phyloP scores from a whole-genome alignment of 495 filamentous ascomycete genomes.

The Neurospora sp. region DNA sequence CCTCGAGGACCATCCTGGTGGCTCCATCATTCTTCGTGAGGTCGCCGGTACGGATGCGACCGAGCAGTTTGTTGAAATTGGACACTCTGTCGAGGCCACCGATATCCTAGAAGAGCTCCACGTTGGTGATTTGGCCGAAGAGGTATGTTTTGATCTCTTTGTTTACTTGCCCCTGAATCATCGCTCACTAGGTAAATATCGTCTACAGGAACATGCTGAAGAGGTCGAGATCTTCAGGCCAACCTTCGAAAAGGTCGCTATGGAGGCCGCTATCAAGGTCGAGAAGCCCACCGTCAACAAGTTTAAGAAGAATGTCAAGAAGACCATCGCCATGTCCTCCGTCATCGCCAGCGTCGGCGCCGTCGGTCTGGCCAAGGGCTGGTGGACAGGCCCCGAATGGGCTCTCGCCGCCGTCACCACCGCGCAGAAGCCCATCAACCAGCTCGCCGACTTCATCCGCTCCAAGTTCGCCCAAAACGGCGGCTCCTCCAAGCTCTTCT shows the following conservation, averaged over 20 bases:
- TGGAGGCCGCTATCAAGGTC: slow-evolving; percentile 12
- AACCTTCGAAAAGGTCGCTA: slow-evolving; percentile 2
- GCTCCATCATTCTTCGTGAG: slow-evolving; percentile 42
- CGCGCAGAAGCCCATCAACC: not conserved
- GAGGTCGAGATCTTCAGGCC: slow-evolving; percentile 9
- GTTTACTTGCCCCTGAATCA: not conserved
- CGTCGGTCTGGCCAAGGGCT: slow-evolving; percentile 4
- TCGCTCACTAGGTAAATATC: not conserved
- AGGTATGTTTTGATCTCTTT: not conserved
- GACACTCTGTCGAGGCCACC: slow-evolving; percentile 46
- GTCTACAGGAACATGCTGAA: slow-evolving; percentile 3
- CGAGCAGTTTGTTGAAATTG: slow-evolving; percentile 46
- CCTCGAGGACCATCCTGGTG: slow-evolving; percentile 51
- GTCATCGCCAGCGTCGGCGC: slow-evolving; percentile 14
- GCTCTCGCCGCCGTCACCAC: not conserved
- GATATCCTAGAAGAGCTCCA: slow-evolving; percentile 18
- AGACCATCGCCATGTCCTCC: slow-evolving; percentile 20
- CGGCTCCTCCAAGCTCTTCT: slow-evolving; percentile 18
- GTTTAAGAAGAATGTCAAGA: slow-evolving; percentile 23
- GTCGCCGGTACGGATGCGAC: slow-evolving; percentile 50
- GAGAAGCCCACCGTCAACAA: not conserved
- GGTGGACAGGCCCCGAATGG: not conserved
- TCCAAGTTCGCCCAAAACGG: not conserved
- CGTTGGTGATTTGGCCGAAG: slow-evolving; percentile 18
- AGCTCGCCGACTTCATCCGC: not conserved